Conservation (phyloP, 202 grass and related monocot species). For the Carex sylvatica region DNA sequence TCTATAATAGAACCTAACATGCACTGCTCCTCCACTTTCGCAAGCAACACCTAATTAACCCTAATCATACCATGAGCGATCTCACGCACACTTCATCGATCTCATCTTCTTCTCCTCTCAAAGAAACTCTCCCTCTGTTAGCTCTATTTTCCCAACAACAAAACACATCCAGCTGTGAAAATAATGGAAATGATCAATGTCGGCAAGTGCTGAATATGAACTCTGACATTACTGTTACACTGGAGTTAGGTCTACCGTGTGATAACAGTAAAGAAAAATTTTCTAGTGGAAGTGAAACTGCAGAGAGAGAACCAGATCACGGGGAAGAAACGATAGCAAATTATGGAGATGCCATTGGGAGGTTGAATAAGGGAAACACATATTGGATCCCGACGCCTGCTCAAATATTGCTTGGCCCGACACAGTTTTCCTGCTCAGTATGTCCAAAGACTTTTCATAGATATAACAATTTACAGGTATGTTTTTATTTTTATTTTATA, state of each 20-base stretch:
- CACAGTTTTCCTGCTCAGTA: conserved; percentile 55
- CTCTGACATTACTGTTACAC: conserved; percentile 22
- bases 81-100: conserved; percentile 7
- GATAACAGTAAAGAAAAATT: not conserved
- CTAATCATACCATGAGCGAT: conserved; percentile 25
- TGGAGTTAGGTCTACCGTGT: conserved; percentile 39
- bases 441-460: conserved; percentile 66
- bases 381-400: conserved; percentile 67
- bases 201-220: conserved; percentile 10
- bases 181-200: not conserved
- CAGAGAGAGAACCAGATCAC: not conserved
- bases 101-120: conserved; percentile 26
- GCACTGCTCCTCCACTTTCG: conserved; percentile 36
- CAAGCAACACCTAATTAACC: conserved; percentile 34
- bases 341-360: conserved; percentile 30
- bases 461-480: conserved; percentile 79
- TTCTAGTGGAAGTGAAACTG: not conserved
- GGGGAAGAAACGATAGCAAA: not conserved
- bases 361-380: conserved; percentile 47
- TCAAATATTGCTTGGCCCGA: conserved; percentile 59
- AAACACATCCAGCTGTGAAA: conserved; percentile 13
- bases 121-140: conserved; percentile 42
- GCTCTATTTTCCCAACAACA: conserved; percentile 36
- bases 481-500: not conserved
- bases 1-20: conserved; percentile 40